These are phyloP conservation scores for Russula sp. DNA, from an alignment of 768 basidiomycete genomes.

Conservation along the genomic window DNA sequence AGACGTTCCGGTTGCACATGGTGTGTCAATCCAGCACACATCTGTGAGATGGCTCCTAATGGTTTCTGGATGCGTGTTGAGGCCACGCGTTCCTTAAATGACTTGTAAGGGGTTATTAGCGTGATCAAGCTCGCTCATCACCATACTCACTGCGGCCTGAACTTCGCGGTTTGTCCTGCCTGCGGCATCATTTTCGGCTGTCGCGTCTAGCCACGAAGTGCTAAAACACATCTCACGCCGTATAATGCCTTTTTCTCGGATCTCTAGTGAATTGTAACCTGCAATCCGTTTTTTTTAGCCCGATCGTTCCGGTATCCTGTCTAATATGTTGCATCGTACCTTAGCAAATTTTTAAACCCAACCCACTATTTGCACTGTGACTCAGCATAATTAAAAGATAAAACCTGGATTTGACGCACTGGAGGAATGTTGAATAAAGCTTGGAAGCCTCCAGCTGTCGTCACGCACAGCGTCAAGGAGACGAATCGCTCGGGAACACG, in stretches of 20 bases:
- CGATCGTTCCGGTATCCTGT: background rate
- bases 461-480: conserved; percentile 66
- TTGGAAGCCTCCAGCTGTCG: conserved; percentile 60
- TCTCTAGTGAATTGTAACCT: conserved; percentile 44
- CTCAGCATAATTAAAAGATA: background rate
- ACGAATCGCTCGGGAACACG: conserved; percentile 63
- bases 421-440: conserved; percentile 63
- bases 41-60: conserved; percentile 66
- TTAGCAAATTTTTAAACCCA: conserved; percentile 23
- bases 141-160: conserved; percentile 48
- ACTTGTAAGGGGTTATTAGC: conserved; percentile 37
- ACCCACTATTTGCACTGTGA: conserved; percentile 26
- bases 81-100: conserved; percentile 44
- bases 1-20: conserved; percentile 43
- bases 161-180: conserved; percentile 65
- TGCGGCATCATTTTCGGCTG: conserved; percentile 50
- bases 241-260: conserved; percentile 48
- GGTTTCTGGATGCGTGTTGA: conserved; percentile 58
- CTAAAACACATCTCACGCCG: conserved; percentile 60
- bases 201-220: conserved; percentile 54
- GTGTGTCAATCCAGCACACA: conserved; percentile 66
- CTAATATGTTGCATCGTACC: conserved; percentile 1
- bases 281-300: conserved; percentile 34
- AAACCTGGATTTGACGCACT: conserved; percentile 39
- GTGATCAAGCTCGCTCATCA: background rate